Conservation (phyloP, 106 monocot species). For the Acorus gramineus region DNA sequence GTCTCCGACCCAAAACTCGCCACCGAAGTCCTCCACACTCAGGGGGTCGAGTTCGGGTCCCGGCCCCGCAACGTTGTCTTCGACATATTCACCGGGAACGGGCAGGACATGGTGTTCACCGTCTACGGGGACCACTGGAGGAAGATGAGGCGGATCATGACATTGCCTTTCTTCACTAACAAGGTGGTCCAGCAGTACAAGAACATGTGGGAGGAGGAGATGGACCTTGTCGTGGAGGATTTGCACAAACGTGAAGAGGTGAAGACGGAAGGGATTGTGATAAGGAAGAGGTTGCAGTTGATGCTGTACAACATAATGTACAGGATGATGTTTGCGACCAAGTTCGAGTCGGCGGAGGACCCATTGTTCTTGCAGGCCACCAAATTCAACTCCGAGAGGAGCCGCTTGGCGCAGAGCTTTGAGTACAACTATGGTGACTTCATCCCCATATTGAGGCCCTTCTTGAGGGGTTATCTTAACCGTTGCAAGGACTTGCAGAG, state of each 20-base stretch:
- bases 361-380: neutral
- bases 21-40: constrained; percentile 60
- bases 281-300: constrained; percentile 1
- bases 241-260: neutral
- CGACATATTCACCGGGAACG: constrained; percentile 25
- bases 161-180: constrained; percentile 8
- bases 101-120: constrained; percentile 15
- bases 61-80: constrained; percentile 71
- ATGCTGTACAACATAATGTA: constrained; percentile 9
- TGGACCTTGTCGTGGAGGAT: neutral
- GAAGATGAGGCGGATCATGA: constrained; percentile 8
- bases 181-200: constrained; percentile 1
- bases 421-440: constrained; percentile 10
- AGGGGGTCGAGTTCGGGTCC: constrained; percentile 80
- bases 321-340: constrained; percentile 3
- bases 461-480: constrained; percentile 13
- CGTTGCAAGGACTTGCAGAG: constrained; percentile 11
- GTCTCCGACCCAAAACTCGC: constrained; percentile 60
- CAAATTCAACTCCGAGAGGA: neutral
- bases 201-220: constrained; percentile 5
- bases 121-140: constrained; percentile 11
- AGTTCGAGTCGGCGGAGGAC: neutral
- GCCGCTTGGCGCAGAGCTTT: constrained; percentile 4
- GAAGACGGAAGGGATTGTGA: neutral
- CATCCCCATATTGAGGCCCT: constrained; percentile 8